Conservation (phyloP, 371 early-diverging fungal genomes). For the Gilbertella persicaria region DNA sequence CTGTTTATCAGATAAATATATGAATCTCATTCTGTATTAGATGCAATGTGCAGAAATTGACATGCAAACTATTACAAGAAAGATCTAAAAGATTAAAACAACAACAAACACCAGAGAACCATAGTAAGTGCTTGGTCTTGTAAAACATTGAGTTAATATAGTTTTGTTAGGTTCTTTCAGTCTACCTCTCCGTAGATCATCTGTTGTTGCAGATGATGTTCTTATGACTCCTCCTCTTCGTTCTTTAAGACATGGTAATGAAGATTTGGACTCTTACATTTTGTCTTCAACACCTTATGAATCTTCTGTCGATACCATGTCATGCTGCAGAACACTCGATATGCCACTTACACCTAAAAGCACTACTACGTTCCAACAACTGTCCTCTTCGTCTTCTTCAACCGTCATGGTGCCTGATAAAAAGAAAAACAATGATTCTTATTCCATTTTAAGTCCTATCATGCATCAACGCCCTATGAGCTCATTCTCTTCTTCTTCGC, state of each 20-base stretch:
- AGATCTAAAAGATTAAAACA: conserved; percentile 23
- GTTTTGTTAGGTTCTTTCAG: conserved; percentile 13
- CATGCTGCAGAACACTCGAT: conserved; percentile 21
- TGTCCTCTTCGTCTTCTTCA: neutral
- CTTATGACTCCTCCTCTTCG: conserved; percentile 37
- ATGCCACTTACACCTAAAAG: conserved; percentile 36
- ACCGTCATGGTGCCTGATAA: neutral
- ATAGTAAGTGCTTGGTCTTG: conserved; percentile 11
- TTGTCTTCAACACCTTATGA: conserved; percentile 33
- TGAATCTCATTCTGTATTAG: conserved; percentile 17
- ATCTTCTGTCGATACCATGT: conserved; percentile 36
- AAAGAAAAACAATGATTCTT: conserved; percentile 12
- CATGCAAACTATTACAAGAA: conserved; percentile 42
- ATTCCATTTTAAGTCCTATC: conserved; percentile 3
- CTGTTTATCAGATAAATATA: too few relatives aligned
- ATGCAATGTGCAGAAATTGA: conserved; percentile 41
- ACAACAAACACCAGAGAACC: conserved; percentile 3
- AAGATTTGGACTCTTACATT: conserved; percentile 18
- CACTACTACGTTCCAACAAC: conserved; percentile 24
- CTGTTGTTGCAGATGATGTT: conserved; percentile 21
- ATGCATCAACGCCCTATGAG: neutral
- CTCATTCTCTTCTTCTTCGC: neutral
- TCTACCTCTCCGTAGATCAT: conserved; percentile 21
- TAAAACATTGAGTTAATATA: neutral
- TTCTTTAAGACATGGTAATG: conserved; percentile 13